phyloP scores from a whole-genome alignment of 2,329 filamentous ascomycete genomes.

The Trichoderma polysporum region DNA sequence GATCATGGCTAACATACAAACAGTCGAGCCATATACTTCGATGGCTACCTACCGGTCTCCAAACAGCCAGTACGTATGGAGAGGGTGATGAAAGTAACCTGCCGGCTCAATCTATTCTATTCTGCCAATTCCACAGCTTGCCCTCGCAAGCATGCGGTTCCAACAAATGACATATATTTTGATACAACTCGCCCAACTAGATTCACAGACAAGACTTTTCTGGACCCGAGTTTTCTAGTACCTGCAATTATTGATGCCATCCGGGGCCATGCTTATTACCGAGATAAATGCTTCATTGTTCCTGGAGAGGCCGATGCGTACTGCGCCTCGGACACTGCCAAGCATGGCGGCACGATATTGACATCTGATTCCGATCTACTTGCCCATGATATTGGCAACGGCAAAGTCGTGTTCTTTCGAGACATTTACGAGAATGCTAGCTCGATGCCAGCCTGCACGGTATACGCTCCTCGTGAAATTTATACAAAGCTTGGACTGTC shows the following conservation, averaged over 20 bases:
- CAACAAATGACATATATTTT: conserved; percentile 17
- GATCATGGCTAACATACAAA: conserved; percentile 17
- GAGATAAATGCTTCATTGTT: conserved; percentile 55
- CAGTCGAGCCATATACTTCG: conserved; percentile 72
- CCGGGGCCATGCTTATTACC: conserved; percentile 43
- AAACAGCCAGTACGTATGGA: conserved; percentile 64
- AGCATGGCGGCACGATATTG: conserved; percentile 57
- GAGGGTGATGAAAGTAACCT: conserved; percentile 59
- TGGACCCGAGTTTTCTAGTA: conserved; percentile 70
- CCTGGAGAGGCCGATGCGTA: conserved; percentile 83
- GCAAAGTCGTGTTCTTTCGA: conserved; percentile 66
- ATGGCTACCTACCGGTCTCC: conserved; percentile 70
- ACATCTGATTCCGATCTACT: conserved; percentile 89
- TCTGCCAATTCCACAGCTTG: conserved; percentile 34
- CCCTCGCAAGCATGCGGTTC: conserved; percentile 25
- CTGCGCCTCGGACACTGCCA: conserved; percentile 66
- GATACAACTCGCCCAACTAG: conserved; percentile 30
- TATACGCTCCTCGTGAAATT: conserved; percentile 39
- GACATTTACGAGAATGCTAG: conserved; percentile 51
- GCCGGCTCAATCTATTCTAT: conserved; percentile 51
- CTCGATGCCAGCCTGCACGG: conserved; percentile 28
- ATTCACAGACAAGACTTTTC: conserved; percentile 34
- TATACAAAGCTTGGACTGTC: conserved; percentile 44
- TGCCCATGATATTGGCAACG: conserved; percentile 67
- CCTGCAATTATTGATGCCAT: conserved; percentile 74